Evolutionary conservation across 2,329 filamentous ascomycete species (phyloP), one percentile per base, ranked within the genome.

Genomic region (Penicillium brevicompactum): DNA sequence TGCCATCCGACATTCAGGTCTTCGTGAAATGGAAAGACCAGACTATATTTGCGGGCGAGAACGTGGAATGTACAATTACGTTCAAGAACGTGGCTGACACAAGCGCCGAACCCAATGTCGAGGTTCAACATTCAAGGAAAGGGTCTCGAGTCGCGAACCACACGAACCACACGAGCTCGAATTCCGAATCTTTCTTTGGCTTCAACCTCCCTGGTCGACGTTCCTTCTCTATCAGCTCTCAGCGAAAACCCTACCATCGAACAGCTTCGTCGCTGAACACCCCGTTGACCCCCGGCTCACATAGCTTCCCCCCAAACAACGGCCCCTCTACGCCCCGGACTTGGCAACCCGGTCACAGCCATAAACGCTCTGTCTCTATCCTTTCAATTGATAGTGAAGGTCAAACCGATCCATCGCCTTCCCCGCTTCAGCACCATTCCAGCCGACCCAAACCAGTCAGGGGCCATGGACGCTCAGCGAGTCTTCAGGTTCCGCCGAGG

Each of bases 1-100:
- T 80, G 74, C 77, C 78, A 71, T 84, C 82, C 76, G 93, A 95
- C 80, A 91, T 99, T 73, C 90, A 92, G 74, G 93, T 97, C 76
- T 96, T 93, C 74, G 91, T 99, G 74, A 87, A 88, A 78, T 99
- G 93, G 90, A 89, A 91, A 74, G 90, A 96, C 71, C 87, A 93
- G 74, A 92, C 90, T 59, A 91, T 99, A 67, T 99, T 97, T 77
- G 91, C 94, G 54, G 94, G 94, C 75, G 94, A 99, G 80, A 89
- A 96, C 70, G 85, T 97, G 70, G 90, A 92, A 78, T 97, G 94
- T 77, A 92, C 88, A 64, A 96, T 99, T 74, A 97, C 91, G 48
- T 99, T 99, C 78, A 93, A 89, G 77, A 99, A 99, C 73, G 83
- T 92, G 47, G 79, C 83, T 30, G 74, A 83, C 47, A 77, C 64